A percentile compares a stretch with the other conserved stretches of the same genome.
These are phyloP conservation scores for Pulicaria dysenterica DNA, from an alignment of 129 eudicot species.

Conservation along the genomic window DNA sequence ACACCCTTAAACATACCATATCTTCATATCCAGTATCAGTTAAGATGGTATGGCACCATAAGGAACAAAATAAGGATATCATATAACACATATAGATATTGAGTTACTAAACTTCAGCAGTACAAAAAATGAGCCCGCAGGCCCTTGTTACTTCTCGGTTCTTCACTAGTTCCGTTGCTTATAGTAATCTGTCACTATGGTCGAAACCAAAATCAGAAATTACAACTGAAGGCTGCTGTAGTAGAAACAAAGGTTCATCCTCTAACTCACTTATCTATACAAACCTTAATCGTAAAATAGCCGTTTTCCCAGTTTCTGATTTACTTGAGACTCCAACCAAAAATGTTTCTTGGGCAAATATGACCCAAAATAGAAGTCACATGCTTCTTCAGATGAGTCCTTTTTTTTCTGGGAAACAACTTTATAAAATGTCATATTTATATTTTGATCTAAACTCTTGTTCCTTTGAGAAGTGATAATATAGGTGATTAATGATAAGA, in stretches of 20 bases:
- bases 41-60: constrained; percentile 14
- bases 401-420: background rate
- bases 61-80: background rate
- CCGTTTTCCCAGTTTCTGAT: constrained; percentile 19
- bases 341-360: constrained; percentile 14
- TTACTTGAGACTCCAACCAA: constrained; percentile 1
- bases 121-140: constrained; percentile 28
- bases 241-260: constrained; percentile 18
- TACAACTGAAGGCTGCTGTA: constrained; percentile 12
- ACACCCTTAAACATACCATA: background rate
- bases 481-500: background rate
- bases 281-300: constrained; percentile 5
- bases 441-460: background rate
- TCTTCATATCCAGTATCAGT: background rate
- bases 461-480: constrained; percentile 19
- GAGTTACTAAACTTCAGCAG: constrained; percentile 1
- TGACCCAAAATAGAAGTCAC: constrained; percentile 22
- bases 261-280: constrained; percentile 7
- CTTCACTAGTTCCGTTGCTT: constrained; percentile 17
- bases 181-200: constrained; percentile 15
- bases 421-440: constrained; percentile 8
- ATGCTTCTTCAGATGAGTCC: too few species aligned
- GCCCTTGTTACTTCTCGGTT: constrained; percentile 25
- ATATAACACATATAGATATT: constrained; percentile 15
- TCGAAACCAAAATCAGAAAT: background rate